phyloP scores from a whole-genome alignment of 2,329 filamentous ascomycete species.

The Penicillium aurantiogriseum region DNA sequence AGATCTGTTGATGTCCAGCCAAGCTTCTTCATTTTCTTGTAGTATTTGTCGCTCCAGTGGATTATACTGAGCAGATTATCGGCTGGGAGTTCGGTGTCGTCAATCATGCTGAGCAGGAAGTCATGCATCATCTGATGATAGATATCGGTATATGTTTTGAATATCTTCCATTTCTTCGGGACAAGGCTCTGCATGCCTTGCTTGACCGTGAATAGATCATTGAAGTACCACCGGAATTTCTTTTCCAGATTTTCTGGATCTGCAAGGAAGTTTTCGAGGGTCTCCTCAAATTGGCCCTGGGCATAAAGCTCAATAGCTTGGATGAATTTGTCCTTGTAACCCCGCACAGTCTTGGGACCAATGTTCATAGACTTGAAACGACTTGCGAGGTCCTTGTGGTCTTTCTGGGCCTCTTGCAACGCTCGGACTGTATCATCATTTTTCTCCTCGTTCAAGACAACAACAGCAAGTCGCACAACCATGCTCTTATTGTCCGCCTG shows the following conservation, averaged over 20 bases:
- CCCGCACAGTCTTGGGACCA: conserved; percentile 84
- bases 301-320: conserved; percentile 73
- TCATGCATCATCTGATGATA: conserved; percentile 97
- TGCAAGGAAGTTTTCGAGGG: conserved; percentile 72
- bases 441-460: conserved; percentile 95
- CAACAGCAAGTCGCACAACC: conserved; percentile 84
- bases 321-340: conserved; percentile 95
- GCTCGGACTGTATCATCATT: conserved; percentile 90
- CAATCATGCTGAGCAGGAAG: conserved; percentile 77
- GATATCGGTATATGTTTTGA: conserved; percentile 82
- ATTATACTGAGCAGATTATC: conserved; percentile 88
- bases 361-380: conserved; percentile 94
- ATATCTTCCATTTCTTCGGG: conserved; percentile 96
- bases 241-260: conserved; percentile 84
- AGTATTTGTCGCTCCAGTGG: conserved; percentile 94
- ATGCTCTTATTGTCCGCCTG: conserved; percentile 83
- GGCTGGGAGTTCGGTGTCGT: conserved; percentile 79
- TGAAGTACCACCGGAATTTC: conserved; percentile 93
- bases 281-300: conserved; percentile 69
- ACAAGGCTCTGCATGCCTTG: conserved; percentile 87
- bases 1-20: conserved; percentile 76
- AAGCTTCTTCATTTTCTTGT: conserved; percentile 90
- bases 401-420: conserved; percentile 88
- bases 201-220: conserved; percentile 92
- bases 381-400: conserved; percentile 90